A percentile compares a stretch with the other conserved stretches of the same genome.
Conservation (phyloP, 768 basidiomycete species). For the Pleurotus djamor region DNA sequence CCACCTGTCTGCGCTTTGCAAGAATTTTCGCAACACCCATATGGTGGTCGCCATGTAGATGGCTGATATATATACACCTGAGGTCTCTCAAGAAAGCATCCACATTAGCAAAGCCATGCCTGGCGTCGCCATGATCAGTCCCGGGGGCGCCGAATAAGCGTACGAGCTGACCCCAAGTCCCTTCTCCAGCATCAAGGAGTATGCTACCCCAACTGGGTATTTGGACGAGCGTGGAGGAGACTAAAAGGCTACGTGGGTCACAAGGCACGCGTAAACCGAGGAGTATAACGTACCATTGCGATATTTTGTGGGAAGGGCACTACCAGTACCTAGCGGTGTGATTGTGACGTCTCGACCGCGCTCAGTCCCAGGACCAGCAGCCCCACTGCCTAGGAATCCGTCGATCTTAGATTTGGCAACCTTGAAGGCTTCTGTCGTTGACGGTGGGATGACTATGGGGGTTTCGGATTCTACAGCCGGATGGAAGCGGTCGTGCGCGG, state of each 20-base stretch:
- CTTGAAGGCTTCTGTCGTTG: slow-evolving; percentile 35
- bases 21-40: slow-evolving; percentile 77
- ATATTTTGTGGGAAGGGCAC: slow-evolving; percentile 81
- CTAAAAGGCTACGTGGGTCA: slow-evolving; percentile 28
- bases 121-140: slow-evolving; percentile 34
- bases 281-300: slow-evolving; percentile 65
- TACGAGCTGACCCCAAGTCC: slow-evolving; percentile 86
- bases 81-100: slow-evolving; percentile 53
- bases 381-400: neutral
- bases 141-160: slow-evolving; percentile 67
- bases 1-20: slow-evolving; percentile 64
- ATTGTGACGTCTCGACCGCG: slow-evolving; percentile 67
- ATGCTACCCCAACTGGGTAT: slow-evolving; percentile 74
- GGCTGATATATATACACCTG: slow-evolving; percentile 83
- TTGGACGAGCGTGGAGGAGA: slow-evolving; percentile 73
- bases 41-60: slow-evolving; percentile 93
- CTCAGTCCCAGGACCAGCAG: neutral
- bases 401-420: slow-evolving; percentile 25
- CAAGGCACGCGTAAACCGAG: neutral
- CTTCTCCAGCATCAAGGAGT: slow-evolving; percentile 90
- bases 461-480: slow-evolving; percentile 23
- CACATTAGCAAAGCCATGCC: slow-evolving; percentile 28
- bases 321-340: slow-evolving; percentile 85
- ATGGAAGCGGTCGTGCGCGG: slow-evolving; percentile 35
- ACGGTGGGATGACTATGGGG: slow-evolving; percentile 25